Evolutionary conservation across 352 stramenopile genomes (phyloP), one percentile per base, ranked within the genome.

Genomic region (Pseudoperonospora humuli): DNA sequence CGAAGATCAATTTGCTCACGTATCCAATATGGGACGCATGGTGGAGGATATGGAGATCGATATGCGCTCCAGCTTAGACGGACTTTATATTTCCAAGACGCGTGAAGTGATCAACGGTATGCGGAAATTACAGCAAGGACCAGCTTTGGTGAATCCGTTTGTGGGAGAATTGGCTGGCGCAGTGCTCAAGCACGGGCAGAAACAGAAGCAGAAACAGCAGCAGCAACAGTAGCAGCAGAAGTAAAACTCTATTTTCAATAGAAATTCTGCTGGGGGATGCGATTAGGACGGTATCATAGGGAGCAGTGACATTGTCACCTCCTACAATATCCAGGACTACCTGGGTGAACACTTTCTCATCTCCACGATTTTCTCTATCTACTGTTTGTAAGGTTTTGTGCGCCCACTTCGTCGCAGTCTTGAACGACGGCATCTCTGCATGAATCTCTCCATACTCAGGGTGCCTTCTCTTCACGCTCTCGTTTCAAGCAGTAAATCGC

Each of bases 1-100:
- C 57, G 60, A 84, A 23, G 71, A 79, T 43, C 70, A 87, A 36
- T 85, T 78, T 39, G 64, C 70, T 17, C 93, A 98, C 58, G 75
- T 97, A 50, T 75, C 71, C 46, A 98, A 97, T 67, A 96, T 98
- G 70, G 93, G 93, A 18, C 80, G 84, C 41, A 90, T 97, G 74
- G 92, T 98, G 42, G 93, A 98, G 59, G 88, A 97, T 48, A 96
- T 97, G 82, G 92, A 98, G 68, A 95, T 87, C 50, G 88, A 96
- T 26, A 95, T 97, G 71, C 82, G 89, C 34, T 84, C 77, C 7
- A 92, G 86, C 51, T 77, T 97, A 18, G 88, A 97, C 54, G 72
- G 68, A 13, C 51, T 98, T 10, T 97, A 97, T 66, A 96, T 98
- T 47, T 89, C 95, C 53, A 97, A 97, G 64, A 98, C 93, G 13